Conservation (phyloP, 129 eudicot species). For the Flaveria trinervia region DNA sequence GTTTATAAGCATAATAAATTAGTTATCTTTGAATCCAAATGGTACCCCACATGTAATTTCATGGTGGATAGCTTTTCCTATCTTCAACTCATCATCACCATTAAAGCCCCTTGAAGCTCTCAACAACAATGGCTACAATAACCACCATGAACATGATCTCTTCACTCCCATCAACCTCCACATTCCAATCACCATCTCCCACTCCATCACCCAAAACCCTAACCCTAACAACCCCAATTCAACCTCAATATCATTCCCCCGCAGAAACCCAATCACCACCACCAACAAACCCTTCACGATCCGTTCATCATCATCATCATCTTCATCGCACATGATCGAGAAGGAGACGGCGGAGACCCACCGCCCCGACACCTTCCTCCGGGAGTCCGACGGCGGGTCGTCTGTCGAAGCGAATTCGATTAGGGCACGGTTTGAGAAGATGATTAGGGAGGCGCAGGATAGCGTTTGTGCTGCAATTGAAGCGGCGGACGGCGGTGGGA, state of each 20-base stretch:
- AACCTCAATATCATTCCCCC: conserved; percentile 5
- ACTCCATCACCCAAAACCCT: conserved; percentile 19
- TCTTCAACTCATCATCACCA: conserved; percentile 18
- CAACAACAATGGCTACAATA: background rate
- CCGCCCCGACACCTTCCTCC: conserved; percentile 74
- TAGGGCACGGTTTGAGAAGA: conserved; percentile 73
- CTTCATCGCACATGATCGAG: conserved; percentile 67
- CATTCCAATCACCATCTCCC: conserved; percentile 32
- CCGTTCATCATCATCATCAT: conserved; percentile 38
- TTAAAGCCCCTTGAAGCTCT: background rate
- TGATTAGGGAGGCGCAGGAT: conserved; percentile 91
- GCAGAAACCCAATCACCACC: conserved; percentile 21
- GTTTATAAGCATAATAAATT: background rate
- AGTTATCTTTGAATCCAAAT: background rate
- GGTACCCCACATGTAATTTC: conserved; percentile 27
- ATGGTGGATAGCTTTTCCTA: conserved; percentile 39
- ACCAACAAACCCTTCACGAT: background rate
- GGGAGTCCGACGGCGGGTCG: conserved; percentile 49
- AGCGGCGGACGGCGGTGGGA: conserved; percentile 72
- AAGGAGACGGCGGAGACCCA: conserved; percentile 67
- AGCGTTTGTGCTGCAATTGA: conserved; percentile 80
- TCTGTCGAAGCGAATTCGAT: conserved; percentile 36
- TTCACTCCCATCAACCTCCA: conserved; percentile 33
- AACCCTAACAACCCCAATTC: conserved; percentile 19
- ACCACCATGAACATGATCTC: conserved; percentile 38